Base-by-base conservation (phyloP, 306 rosid species). In the Quercus wislizeni region DNA sequence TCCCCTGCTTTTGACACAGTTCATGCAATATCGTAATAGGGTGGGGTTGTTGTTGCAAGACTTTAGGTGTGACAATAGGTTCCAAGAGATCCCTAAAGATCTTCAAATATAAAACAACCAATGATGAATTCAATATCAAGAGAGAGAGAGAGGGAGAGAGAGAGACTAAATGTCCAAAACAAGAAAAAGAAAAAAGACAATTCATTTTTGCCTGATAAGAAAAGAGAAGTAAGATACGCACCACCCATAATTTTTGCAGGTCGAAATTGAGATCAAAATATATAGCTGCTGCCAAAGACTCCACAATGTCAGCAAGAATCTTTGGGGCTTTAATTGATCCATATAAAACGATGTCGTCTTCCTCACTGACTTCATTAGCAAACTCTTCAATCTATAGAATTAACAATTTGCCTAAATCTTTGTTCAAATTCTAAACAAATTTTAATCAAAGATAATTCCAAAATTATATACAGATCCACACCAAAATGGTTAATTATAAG, bases 261-360 rank as follows among this genome's bases (percentile, higher is more conserved):
- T 38, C 46, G 46, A 38, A 38, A 7, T 38, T 7, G 46, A 38
- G 46, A 38, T 38, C 46, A 38, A 7, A 38, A 38, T 7, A 38
- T 7, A 38, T 38, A 7, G 46, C 10, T 38, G 46, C 46, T 38
- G 46, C 46, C 46, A 38, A 38, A 38, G 11, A 38, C 46, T 38
- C 46, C 2, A 7, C 3, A 2, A 38, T 7, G 46, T 94, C 97
- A 1, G 98, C 97, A 56, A 94, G 98, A 82, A 94, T 79, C 84
- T 94, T 94, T 1, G 97, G 98, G 19, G 94, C 98, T 84, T 89
- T 90, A 25, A 94, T 80, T 1, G 80, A 21, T 19, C 90, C 92
- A 78, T 92, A 76, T 5, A 31, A 72, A 68, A 87, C 79, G 1
- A 62, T 27, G 25, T 74, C 69, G 2, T 54, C 76, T 80, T 94